A percentile compares a stretch with the other conserved stretches of the same genome.
phyloP scores from a whole-genome alignment of 495 filamentous ascomycete genomes.

The Trichocladium antarcticum region DNA sequence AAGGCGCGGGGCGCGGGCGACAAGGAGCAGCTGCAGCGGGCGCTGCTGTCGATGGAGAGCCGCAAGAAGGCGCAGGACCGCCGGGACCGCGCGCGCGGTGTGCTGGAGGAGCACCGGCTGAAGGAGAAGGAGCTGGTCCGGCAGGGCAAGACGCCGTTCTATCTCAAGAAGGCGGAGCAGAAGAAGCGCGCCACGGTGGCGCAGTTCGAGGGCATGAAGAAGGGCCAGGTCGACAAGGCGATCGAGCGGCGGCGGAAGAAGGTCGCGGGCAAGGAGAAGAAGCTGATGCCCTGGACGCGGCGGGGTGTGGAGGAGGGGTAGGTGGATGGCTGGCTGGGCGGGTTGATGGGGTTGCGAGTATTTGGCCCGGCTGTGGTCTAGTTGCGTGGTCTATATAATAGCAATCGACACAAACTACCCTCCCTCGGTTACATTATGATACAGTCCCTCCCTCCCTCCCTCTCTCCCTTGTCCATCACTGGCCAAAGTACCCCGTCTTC shows the following conservation, averaged over 20 bases:
- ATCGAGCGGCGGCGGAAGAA: conserved; percentile 82
- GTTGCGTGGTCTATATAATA: neutral
- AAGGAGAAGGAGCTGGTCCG: conserved; percentile 72
- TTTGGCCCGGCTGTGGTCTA: neutral
- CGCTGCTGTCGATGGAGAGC: conserved; percentile 57
- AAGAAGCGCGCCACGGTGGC: conserved; percentile 74
- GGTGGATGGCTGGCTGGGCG: too few relatives aligned
- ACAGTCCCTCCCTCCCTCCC: neutral
- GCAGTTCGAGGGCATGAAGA: conserved; percentile 68
- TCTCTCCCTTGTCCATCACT: neutral
- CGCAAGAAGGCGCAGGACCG: conserved; percentile 53
- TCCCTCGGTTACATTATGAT: neutral
- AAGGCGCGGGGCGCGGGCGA: conserved; percentile 52
- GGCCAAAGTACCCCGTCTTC: conserved; percentile 29
- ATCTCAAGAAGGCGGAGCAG: conserved; percentile 78
- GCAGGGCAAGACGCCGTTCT: conserved; percentile 88
- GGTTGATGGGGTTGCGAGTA: neutral
- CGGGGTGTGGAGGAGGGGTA: conserved; percentile 32
- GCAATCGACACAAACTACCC: too few relatives aligned
- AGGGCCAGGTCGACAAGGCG: conserved; percentile 64
- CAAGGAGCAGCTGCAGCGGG: conserved; percentile 55
- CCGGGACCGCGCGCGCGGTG: conserved; percentile 52
- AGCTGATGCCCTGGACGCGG: conserved; percentile 59
- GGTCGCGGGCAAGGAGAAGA: conserved; percentile 66
- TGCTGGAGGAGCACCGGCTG: conserved; percentile 61